These are phyloP conservation scores for Arthrobotrys sinensis DNA, from an alignment of 2,329 filamentous ascomycete species.

Conservation along the genomic window DNA sequence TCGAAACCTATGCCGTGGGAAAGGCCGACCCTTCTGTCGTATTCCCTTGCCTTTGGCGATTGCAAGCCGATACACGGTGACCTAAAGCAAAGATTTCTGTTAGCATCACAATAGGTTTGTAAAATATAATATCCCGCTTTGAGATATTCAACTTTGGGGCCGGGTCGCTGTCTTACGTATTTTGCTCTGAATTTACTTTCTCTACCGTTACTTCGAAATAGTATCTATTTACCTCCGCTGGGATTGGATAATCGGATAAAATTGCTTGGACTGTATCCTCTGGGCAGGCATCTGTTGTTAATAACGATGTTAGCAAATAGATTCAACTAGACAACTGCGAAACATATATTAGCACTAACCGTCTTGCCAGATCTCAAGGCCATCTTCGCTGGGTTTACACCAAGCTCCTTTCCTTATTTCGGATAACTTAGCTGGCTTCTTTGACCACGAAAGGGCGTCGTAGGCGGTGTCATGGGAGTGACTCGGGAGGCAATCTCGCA, in stretches of 20 bases:
- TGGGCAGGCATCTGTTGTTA: neutral
- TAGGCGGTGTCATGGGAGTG: neutral
- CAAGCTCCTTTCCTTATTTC: slow-evolving; percentile 1
- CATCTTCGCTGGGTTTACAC: slow-evolving; percentile 8
- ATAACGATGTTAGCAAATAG: neutral
- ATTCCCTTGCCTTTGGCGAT: neutral
- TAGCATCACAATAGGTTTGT: neutral
- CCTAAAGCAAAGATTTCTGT: neutral
- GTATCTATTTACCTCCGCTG: slow-evolving; percentile 17
- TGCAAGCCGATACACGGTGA: slow-evolving; percentile 2
- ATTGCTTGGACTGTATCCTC: neutral
- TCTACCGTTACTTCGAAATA: slow-evolving; percentile 27
- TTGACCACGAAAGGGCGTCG: slow-evolving; percentile 1
- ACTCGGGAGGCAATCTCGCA: neutral
- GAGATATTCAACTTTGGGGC: neutral
- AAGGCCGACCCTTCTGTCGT: neutral
- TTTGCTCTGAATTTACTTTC: neutral
- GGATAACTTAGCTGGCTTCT: slow-evolving; percentile 1
- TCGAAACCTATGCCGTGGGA: slow-evolving; percentile 7
- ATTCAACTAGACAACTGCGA: too few relatives aligned
- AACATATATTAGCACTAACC: slow-evolving; percentile 1
- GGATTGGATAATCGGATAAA: slow-evolving; percentile 11
- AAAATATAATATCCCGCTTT: too few relatives aligned
- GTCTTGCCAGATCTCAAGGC: slow-evolving; percentile 1
- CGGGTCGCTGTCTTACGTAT: neutral